Evolutionary conservation across 805 yeast genomes (phyloP), one percentile per base, ranked within the genome.

Genomic region (Saccharomycopsis vini): DNA sequence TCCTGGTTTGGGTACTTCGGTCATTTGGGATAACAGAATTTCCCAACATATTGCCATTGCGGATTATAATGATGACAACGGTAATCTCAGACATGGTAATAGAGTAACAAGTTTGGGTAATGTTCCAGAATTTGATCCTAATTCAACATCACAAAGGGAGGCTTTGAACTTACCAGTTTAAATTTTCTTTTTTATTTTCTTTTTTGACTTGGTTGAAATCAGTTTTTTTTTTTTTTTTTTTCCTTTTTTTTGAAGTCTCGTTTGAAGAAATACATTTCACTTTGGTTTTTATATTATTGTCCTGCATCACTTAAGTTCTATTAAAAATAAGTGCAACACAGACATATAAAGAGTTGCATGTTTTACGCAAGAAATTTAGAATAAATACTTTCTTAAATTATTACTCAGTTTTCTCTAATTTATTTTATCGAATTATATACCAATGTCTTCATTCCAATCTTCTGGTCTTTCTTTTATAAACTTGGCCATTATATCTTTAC

Each of bases 401-500:
- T n/a, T n/a, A n/a, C n/a, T n/a, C n/a, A n/a, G n/a, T n/a, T n/a
- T n/a, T n/a, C n/a, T n/a, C n/a, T n/a, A n/a, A n/a, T n/a, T n/a
- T n/a, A n/a, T n/a, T n/a, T n/a, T n/a, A n/a, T 30, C 19, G 13
- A 35, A n/a, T 37, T 51, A 60, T 50, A 58, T 67, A 12, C 92
- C 94, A 54, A 84, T 84, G 57, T 84, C 94, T 62, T 84, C 94
- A 57, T 67, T 67, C 94, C 94, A 84, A 47, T 77, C 83, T 42
- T 69, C 67, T n/a, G 90, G 90, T 49, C 78, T 73, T 55, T 83
- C 88, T 45, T 66, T 64, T 52, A 90, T 90, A 59, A 89, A 90
- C 51, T 76, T 71, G 43, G 69, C 67, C 95, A 92, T 84, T 50
- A 92, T 59, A 13, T 71, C 69, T 58, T 77, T 77, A 58, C 92